Evolutionary conservation across 768 basidiomycete species (phyloP), one percentile per base, ranked within the genome.

Genomic region (Kwoniella sp.): DNA sequence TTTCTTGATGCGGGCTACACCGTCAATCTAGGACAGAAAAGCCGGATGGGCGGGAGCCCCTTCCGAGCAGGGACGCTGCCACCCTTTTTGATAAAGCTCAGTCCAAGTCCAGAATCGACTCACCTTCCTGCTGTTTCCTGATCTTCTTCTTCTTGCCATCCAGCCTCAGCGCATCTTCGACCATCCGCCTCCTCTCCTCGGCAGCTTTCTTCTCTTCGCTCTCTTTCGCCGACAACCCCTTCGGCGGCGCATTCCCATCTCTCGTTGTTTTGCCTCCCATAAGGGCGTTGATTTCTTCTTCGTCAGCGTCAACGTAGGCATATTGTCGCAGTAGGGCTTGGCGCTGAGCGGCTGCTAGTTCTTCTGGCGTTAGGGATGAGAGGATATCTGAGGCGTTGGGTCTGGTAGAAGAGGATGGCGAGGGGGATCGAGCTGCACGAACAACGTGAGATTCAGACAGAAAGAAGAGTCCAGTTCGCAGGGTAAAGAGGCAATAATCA

Each of bases 111-210:
- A 23, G 23, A 45, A 9, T 37, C 34, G 13, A 65, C 73, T 65
- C 66, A 74, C 75, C 70, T 58, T 73, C 75, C 52, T 76, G 73
- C 55, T 73, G 68, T 63, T 79, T 76, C 60, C 70, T 71, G 66
- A 79, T 68, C 58, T 75, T 77, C 69, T 78, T 81, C 65, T 77
- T 74, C 67, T 68, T 78, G 11, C 70, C 68, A 61, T 79, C 78
- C 66, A 75, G 62, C 58, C 69, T 69, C 20, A 79, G 54, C 13
- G 78, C 79, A 45, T 69, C 69, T 55, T 78, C 72, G 9, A 79
- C 72, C 65, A 70, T 5, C 47, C 47, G 61, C 55, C 73, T 58
- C 47, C 75, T 68, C 60, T 81, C 79, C 47, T 73, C 73, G 9
- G 75, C 74, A 3, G 63, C 67, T 45, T 74, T 75, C 53, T 79